Evolutionary conservation across 352 stramenopile species (phyloP).

Genomic region (Globisporangium okanoganense): DNA sequence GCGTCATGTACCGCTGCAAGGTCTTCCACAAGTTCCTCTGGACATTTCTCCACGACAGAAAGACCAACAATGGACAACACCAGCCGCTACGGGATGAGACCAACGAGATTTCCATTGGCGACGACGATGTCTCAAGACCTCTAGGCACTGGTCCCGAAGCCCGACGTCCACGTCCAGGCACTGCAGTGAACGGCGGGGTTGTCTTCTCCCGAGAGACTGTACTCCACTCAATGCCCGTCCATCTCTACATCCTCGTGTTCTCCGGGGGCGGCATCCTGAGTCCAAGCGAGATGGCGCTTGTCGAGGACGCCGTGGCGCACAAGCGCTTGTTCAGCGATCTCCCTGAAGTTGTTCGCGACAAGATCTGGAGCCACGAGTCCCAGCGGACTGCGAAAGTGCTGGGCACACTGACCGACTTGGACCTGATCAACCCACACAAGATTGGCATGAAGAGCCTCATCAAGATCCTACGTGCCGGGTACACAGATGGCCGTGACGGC

Average conservation of each 20-base stretch:
- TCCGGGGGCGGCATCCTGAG: constrained; percentile 61
- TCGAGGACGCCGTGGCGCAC: constrained; percentile 53
- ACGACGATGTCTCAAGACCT: constrained; percentile 17
- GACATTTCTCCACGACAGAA: constrained; percentile 50
- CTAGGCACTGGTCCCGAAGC: not conserved
- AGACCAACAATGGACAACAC: constrained; percentile 15
- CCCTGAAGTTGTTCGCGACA: constrained; percentile 36
- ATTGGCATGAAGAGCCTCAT: constrained; percentile 81
- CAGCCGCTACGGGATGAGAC: constrained; percentile 35
- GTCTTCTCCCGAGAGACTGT: constrained; percentile 77
- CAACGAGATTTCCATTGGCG: constrained; percentile 34
- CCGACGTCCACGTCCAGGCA: not conserved
- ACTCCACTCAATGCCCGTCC: constrained; percentile 71
- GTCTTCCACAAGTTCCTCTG: constrained; percentile 73
- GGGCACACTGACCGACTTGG: constrained; percentile 62
- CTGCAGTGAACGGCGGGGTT: constrained; percentile 25
- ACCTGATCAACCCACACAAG: constrained; percentile 68
- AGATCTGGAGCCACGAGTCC: constrained; percentile 73
- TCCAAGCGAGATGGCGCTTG: constrained; percentile 40
- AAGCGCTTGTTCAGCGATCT: constrained; percentile 42
- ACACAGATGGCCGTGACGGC: constrained; percentile 64
- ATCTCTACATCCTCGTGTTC: constrained; percentile 79
- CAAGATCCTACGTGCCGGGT: constrained; percentile 61
- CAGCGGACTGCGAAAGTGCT: constrained; percentile 68
- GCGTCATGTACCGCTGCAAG: constrained; percentile 83